Percentiles rank a stretch among this genome's conserved stretches.
These are phyloP conservation scores for Elasticomyces elasticus DNA, from an alignment of 495 filamentous ascomycete genomes.

Conservation along the genomic window DNA sequence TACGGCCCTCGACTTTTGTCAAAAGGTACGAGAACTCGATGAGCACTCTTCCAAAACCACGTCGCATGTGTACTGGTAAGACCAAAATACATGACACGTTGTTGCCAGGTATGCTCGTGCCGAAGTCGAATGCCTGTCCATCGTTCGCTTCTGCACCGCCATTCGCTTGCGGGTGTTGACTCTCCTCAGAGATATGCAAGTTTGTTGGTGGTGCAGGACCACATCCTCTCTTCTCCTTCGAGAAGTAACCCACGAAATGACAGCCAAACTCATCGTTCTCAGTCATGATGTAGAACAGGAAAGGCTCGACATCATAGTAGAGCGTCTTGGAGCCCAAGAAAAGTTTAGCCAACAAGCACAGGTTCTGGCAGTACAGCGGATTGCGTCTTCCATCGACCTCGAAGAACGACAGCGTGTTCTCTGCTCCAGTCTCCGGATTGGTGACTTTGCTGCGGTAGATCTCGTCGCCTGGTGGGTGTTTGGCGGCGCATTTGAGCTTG, in stretches of 20 bases:
- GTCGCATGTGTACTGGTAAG: constrained; percentile 88
- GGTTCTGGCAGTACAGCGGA: constrained; percentile 93
- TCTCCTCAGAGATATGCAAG: constrained; percentile 3
- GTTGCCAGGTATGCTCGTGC: constrained; percentile 39
- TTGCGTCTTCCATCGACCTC: constrained; percentile 97
- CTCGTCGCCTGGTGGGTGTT: constrained; percentile 93
- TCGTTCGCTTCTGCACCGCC: constrained; percentile 6
- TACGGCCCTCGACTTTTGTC: constrained; percentile 85
- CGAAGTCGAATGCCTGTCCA: constrained; percentile 3
- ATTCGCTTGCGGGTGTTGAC: constrained; percentile 55
- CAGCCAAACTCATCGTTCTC: constrained; percentile 88
- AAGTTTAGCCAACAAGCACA: constrained; percentile 90
- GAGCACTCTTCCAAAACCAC: constrained; percentile 90
- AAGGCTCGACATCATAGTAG: constrained; percentile 97
- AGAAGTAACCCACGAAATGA: constrained; percentile 98
- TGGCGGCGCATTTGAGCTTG: constrained; percentile 86
- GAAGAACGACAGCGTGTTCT: constrained; percentile 85
- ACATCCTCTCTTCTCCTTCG: constrained; percentile 79
- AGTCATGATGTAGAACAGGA: constrained; percentile 97
- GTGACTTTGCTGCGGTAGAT: constrained; percentile 59
- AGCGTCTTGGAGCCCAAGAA: constrained; percentile 96
- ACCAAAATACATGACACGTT: constrained; percentile 97
- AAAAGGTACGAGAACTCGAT: constrained; percentile 98
- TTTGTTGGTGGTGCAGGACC: constrained; percentile 6
- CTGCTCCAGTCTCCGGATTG: constrained; percentile 28